Conservation (phyloP, 2,329 filamentous ascomycete genomes). For the Arthroderma sp. region DNA sequence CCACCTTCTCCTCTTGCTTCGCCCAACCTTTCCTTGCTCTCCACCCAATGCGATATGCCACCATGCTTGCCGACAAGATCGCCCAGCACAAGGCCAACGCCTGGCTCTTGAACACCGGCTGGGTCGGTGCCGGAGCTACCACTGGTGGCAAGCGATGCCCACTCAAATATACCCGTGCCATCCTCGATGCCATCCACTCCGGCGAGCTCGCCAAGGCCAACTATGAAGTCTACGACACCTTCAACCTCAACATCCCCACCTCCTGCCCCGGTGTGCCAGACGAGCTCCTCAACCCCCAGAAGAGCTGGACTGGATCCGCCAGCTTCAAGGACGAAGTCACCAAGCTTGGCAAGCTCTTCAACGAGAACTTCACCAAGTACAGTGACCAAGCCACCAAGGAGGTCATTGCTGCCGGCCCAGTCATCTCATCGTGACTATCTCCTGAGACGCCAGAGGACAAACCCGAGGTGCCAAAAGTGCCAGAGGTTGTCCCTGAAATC, state of each 20-base stretch:
- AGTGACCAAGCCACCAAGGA: constrained; percentile 67
- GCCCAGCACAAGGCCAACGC: constrained; percentile 87
- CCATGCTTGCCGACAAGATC: constrained; percentile 98
- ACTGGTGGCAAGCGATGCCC: constrained; percentile 95
- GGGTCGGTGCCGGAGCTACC: constrained; percentile 81
- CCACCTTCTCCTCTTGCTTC: constrained; percentile 98
- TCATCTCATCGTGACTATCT: constrained; percentile 11
- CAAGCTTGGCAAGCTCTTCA: constrained; percentile 82
- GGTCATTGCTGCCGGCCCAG: constrained; percentile 46
- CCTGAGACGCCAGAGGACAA: not conserved
- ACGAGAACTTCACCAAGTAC: constrained; percentile 97
- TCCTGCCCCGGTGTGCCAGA: constrained; percentile 74
- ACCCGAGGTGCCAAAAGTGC: not conserved
- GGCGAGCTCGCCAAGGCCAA: constrained; percentile 86
- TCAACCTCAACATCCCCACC: constrained; percentile 95
- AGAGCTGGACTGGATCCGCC: constrained; percentile 72
- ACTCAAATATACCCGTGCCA: constrained; percentile 96
- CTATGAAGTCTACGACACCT: constrained; percentile 90
- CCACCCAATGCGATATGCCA: constrained; percentile 97
- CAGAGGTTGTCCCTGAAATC: not conserved
- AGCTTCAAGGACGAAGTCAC: constrained; percentile 78
- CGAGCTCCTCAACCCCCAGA: constrained; percentile 89
- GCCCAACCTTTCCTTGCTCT: constrained; percentile 97
- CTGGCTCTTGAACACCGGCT: constrained; percentile 97
- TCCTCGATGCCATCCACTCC: constrained; percentile 94